These are phyloP conservation scores for Lepidium campestre DNA, from an alignment of 441 rosid species.

Conservation along the genomic window DNA sequence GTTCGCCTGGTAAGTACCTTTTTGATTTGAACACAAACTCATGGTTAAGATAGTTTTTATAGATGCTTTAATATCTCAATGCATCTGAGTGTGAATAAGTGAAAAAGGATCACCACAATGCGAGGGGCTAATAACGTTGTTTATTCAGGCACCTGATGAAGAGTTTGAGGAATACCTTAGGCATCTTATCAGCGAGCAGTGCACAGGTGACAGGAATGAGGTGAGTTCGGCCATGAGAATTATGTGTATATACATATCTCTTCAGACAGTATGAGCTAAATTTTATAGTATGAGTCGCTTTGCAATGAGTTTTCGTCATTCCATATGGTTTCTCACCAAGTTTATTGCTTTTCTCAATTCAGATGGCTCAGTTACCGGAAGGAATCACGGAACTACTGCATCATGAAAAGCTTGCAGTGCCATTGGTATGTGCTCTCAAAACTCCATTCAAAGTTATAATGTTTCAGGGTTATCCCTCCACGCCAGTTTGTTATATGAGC, in stretches of 20 bases:
- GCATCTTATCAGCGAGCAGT: slow-evolving; percentile 70
- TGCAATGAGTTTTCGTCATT: neutral
- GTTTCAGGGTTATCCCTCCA: neutral
- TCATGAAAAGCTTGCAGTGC: slow-evolving; percentile 76
- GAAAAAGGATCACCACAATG: neutral
- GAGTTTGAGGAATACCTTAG: slow-evolving; percentile 93
- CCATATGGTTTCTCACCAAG: slow-evolving; percentile 13
- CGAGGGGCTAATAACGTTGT: neutral
- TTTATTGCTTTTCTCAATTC: slow-evolving; percentile 27
- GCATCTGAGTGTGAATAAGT: neutral
- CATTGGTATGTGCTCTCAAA: slow-evolving; percentile 54
- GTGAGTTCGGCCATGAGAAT: slow-evolving; percentile 35
- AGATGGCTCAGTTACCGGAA: slow-evolving; percentile 98
- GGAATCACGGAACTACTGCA: slow-evolving; percentile 87
- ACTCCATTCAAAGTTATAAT: neutral
- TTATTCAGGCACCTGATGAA: slow-evolving; percentile 91
- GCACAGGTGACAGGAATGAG: slow-evolving; percentile 87
- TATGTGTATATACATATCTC: neutral
- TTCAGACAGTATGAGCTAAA: neutral
- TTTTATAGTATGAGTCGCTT: neutral
- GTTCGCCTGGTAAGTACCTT: slow-evolving; percentile 72
- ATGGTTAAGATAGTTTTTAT: neutral
- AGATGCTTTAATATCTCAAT: neutral
- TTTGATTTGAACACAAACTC: neutral
- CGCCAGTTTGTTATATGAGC: neutral